phyloP scores from a whole-genome alignment of 352 stramenopile species.

The Pythium diclinum region DNA sequence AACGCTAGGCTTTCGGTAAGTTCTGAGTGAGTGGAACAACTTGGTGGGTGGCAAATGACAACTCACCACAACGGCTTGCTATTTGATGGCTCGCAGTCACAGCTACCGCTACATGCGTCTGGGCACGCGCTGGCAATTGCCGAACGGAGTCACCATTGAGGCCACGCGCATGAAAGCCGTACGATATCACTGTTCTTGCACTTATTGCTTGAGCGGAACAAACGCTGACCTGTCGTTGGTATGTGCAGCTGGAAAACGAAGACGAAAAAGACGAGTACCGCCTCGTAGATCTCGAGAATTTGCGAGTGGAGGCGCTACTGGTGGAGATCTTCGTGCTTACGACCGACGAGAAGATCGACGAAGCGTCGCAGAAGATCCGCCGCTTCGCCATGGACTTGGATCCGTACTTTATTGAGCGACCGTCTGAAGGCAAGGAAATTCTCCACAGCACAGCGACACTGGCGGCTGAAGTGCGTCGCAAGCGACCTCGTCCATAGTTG shows the following conservation, averaged over 20 bases:
- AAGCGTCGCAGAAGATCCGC: slow-evolving; percentile 77
- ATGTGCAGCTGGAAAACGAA: slow-evolving; percentile 62
- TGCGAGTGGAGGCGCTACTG: slow-evolving; percentile 79
- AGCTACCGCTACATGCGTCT: slow-evolving; percentile 84
- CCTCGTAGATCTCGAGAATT: slow-evolving; percentile 79
- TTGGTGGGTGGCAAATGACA: background rate
- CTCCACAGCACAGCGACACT: slow-evolving; percentile 78
- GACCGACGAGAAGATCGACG: slow-evolving; percentile 85
- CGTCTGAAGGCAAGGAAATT: slow-evolving; percentile 83
- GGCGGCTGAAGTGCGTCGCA: slow-evolving; percentile 72
- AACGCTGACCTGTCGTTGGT: background rate
- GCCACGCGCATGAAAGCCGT: slow-evolving; percentile 84
- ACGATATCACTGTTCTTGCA: slow-evolving; percentile 15
- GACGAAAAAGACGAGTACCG: slow-evolving; percentile 82
- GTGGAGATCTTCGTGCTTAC: slow-evolving; percentile 84
- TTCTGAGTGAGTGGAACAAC: background rate
- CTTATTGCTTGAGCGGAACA: background rate
- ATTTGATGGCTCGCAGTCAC: slow-evolving; percentile 36
- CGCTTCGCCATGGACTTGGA: slow-evolving; percentile 79
- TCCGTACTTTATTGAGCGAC: slow-evolving; percentile 82
- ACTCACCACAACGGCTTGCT: background rate
- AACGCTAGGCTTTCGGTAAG: slow-evolving; percentile 76
- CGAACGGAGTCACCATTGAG: slow-evolving; percentile 82
- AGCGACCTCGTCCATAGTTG: slow-evolving; percentile 54
- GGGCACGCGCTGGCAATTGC: slow-evolving; percentile 78